Conservation (phyloP, 2,329 filamentous ascomycete species). For the Cladosporium phlei region DNA sequence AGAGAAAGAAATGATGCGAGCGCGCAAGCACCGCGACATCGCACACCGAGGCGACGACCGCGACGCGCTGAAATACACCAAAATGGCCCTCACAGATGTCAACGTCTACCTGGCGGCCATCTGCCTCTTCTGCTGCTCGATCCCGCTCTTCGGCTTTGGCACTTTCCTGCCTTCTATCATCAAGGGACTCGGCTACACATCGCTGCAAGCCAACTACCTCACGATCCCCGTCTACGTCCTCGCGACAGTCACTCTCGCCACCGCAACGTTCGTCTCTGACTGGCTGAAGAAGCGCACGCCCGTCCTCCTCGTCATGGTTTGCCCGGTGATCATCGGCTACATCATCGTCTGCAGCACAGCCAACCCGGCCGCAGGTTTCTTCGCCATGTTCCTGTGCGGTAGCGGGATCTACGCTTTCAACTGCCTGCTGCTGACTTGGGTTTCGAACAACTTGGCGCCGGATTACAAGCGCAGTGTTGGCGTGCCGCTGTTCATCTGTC, state of each 20-base stretch:
- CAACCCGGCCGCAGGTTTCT: slow-evolving; percentile 25
- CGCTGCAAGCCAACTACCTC: slow-evolving; percentile 40
- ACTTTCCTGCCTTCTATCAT: slow-evolving; percentile 36
- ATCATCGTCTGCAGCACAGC: slow-evolving; percentile 30
- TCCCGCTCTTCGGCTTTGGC: slow-evolving; percentile 21
- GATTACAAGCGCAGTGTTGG: slow-evolving; percentile 52
- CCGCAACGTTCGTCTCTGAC: slow-evolving; percentile 24
- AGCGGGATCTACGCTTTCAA: slow-evolving; percentile 47
- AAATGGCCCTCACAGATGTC: slow-evolving; percentile 30
- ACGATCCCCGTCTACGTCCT: slow-evolving; percentile 43
- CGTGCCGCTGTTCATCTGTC: slow-evolving; percentile 53
- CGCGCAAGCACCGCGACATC: slow-evolving; percentile 27
- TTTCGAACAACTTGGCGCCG: slow-evolving; percentile 55
- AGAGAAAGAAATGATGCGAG: slow-evolving; percentile 23
- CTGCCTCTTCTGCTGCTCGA: slow-evolving; percentile 32
- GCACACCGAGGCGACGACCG: slow-evolving; percentile 29
- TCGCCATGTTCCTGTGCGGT: slow-evolving; percentile 27
- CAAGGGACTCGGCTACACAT: slow-evolving; percentile 38
- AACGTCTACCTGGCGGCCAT: slow-evolving; percentile 29
- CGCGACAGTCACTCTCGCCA: slow-evolving; percentile 21
- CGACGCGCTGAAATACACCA: slow-evolving; percentile 29
- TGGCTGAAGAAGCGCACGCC: slow-evolving; percentile 26
- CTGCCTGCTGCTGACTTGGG: slow-evolving; percentile 55
- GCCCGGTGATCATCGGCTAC: slow-evolving; percentile 32
- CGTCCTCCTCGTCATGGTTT: slow-evolving; percentile 26